Evolutionary conservation across 306 rosid genomes (phyloP).

Genomic region (Fragaria iinumae): DNA sequence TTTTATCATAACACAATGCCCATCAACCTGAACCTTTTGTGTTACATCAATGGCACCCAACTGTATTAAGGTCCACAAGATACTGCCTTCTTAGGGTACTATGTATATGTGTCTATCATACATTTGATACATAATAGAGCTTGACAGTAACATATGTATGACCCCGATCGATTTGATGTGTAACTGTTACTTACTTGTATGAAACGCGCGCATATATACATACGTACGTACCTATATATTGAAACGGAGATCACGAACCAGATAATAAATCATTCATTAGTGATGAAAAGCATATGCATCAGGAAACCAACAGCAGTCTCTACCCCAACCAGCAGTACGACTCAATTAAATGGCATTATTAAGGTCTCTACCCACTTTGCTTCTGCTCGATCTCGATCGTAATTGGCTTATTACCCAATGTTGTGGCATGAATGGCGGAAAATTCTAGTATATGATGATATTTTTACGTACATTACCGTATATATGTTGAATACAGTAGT

Average conservation of each 20-base stretch:
- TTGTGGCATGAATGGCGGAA: no score
- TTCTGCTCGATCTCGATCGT: no score
- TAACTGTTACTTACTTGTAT: neutral
- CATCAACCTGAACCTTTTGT: neutral
- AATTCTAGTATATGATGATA: no score
- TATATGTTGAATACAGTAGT: no score
- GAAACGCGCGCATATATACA: neutral
- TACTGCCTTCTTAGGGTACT: no score
- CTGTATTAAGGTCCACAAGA: neutral
- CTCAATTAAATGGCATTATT: no score
- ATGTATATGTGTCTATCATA: no score
- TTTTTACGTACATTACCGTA: no score
- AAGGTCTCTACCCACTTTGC: no score
- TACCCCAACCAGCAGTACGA: neutral
- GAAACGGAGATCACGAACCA: neutral
- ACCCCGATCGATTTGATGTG: neutral
- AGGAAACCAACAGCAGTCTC: neutral
- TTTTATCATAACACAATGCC: neutral
- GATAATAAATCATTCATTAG: neutral
- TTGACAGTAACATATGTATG: neutral
- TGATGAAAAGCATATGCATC: neutral
- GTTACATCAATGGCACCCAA: neutral
- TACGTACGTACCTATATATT: neutral
- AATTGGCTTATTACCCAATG: no score
- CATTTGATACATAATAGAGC: neutral